Evolutionary conservation across 495 filamentous ascomycete species (phyloP), one percentile per base, ranked within the genome.

Genomic region (Xylaria curta): DNA sequence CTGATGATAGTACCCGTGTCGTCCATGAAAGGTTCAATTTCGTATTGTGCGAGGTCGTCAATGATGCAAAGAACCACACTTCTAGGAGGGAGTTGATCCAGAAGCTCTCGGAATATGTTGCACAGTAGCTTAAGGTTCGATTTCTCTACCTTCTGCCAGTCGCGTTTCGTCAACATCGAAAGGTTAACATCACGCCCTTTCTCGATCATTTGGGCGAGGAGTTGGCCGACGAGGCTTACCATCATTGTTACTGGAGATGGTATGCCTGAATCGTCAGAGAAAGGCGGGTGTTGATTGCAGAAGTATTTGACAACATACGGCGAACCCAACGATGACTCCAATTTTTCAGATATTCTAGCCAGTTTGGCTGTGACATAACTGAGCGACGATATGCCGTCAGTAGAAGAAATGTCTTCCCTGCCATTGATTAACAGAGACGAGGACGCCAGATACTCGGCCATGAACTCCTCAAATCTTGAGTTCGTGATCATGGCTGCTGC

Each of bases 271-370:
- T 42, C 8, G 9, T 26, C 36, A 46, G 17, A 19, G 36, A 44
- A 56, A 0, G 66, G 66, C 28, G 13, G 51, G 24, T 68, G 66
- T 26, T 68, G 66, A 33, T 59, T 59, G 38, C 66, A 68, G 21
- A 68, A 68, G 26, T 68, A 68, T 28, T 56, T 68, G 26, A 68
- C 12, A 10, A 68, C 66, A 17, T 42, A 68, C 19, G 63, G 63
- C n/a, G 44, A 51, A 15, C 17, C 63, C 28, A n/a, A 10, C 19
- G 51, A 33, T 7, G 66, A 66, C 15, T 58, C 51, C 6, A 68
- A 26, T 9, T 1, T 21, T 36, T 68, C 49, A 13, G 66, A 68
- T 40, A 68, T 59, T 19, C 26, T 68, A 0, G 24, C 51, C 49
- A 68, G n/a, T 3, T 68, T 59, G 21, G 66, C 66, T 12, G 51